These are phyloP conservation scores for Vanilla planifolia DNA, from an alignment of 106 monocot genomes.

Conservation along the genomic window DNA sequence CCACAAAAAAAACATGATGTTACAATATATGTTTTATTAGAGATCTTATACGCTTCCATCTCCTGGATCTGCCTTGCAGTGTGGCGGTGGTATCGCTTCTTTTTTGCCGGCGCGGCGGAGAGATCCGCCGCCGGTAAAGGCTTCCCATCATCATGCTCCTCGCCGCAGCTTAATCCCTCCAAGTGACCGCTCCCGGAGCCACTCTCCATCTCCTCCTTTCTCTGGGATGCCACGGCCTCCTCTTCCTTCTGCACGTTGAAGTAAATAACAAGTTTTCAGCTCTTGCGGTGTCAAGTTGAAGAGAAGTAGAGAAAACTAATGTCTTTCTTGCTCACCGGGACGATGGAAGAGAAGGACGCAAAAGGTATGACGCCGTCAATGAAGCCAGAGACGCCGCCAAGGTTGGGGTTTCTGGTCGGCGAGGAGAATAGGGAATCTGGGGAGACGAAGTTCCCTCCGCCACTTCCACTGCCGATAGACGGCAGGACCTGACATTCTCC, in stretches of 20 bases:
- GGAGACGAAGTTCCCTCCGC: constrained; percentile 20
- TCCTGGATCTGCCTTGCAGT: constrained; percentile 91
- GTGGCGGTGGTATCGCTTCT: constrained; percentile 98
- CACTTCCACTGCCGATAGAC: constrained; percentile 20
- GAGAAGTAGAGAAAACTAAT: background rate
- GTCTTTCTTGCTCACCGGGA: constrained; percentile 37
- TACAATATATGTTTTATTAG: background rate
- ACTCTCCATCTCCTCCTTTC: constrained; percentile 72
- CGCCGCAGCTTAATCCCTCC: constrained; percentile 67
- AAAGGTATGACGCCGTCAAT: constrained; percentile 36
- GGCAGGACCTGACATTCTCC: constrained; percentile 33
- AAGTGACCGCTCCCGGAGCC: constrained; percentile 75
- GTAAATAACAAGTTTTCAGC: background rate
- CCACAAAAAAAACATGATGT: constrained; percentile 1
- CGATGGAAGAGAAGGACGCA: constrained; percentile 46
- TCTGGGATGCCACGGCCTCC: constrained; percentile 17
- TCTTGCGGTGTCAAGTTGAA: background rate
- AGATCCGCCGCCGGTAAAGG: constrained; percentile 10
- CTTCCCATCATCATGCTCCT: constrained; percentile 47
- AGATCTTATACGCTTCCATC: constrained; percentile 74
- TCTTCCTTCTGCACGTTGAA: constrained; percentile 70
- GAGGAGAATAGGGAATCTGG: constrained; percentile 61
- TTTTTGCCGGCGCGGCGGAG: constrained; percentile 29
- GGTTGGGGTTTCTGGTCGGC: constrained; percentile 37
- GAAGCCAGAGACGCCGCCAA: constrained; percentile 49